Evolutionary conservation across 371 early-diverging fungal genomes (phyloP).

Genomic region (Rhizopus stolonifer): DNA sequence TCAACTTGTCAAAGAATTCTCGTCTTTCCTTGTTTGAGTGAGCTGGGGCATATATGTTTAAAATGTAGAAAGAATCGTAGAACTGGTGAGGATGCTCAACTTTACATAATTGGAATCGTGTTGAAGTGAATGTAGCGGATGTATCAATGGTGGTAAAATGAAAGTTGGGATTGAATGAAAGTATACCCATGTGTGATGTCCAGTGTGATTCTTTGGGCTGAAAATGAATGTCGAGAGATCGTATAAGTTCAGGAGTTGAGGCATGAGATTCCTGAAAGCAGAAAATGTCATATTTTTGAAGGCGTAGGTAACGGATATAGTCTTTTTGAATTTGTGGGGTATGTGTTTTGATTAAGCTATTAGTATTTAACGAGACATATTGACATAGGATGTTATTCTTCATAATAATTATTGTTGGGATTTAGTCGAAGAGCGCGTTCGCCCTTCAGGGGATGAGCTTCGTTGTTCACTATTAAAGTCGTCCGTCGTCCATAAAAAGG

Average conservation of each 20-base stretch:
- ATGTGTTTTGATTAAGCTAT: constrained; percentile 8
- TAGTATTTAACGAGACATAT: constrained; percentile 6
- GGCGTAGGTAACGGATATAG: not conserved
- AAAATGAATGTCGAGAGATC: not conserved
- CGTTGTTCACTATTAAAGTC: not conserved
- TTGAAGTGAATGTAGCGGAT: not conserved
- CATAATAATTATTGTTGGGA: not conserved
- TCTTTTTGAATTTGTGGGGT: constrained; percentile 1
- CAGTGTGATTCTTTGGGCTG: not conserved
- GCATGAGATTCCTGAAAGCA: constrained; percentile 10
- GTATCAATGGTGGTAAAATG: constrained; percentile 1
- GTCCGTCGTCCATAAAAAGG: too few relatives aligned
- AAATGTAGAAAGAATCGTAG: constrained; percentile 3
- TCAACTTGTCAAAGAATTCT: not conserved
- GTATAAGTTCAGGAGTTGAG: not conserved
- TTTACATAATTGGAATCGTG: not conserved
- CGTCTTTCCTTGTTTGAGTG: not conserved
- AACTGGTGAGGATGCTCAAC: constrained; percentile 5
- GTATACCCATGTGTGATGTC: not conserved
- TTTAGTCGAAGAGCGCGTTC: too few relatives aligned
- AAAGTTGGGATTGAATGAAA: constrained; percentile 3
- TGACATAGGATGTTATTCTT: not conserved
- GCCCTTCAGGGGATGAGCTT: not conserved
- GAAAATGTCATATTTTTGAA: not conserved
- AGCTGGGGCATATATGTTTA: constrained; percentile 11